phyloP scores from a whole-genome alignment of 2,329 filamentous ascomycete species.

The Pleoardoris graminearum region DNA sequence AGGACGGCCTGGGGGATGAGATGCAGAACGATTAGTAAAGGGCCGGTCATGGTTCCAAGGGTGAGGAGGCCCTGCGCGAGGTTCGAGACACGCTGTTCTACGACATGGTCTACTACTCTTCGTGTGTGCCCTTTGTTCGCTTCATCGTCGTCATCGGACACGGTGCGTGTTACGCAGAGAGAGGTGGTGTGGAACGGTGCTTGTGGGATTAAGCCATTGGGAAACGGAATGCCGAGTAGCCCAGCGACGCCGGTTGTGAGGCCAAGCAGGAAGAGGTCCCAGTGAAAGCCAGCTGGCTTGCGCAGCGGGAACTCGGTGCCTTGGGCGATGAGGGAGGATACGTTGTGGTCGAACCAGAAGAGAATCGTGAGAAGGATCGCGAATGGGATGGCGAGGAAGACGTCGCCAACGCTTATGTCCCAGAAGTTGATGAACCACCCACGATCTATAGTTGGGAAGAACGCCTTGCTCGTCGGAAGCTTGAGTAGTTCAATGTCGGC shows the following conservation, averaged over 20 bases:
- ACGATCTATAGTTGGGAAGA: slow-evolving; percentile 74
- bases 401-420: slow-evolving; percentile 70
- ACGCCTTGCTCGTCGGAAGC: slow-evolving; percentile 75
- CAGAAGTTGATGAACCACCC: slow-evolving; percentile 82
- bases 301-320: slow-evolving; percentile 59
- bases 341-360: slow-evolving; percentile 88
- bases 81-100: slow-evolving; percentile 61
- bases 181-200: slow-evolving; percentile 63
- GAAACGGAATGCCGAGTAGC: slow-evolving; percentile 60
- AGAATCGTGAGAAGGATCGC: slow-evolving; percentile 79
- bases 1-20: slow-evolving; percentile 60
- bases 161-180: slow-evolving; percentile 48
- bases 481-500: slow-evolving; percentile 67
- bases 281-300: slow-evolving; percentile 64
- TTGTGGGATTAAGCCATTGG: slow-evolving; percentile 63
- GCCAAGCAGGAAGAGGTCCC: slow-evolving; percentile 63
- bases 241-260: slow-evolving; percentile 59
- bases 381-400: slow-evolving; percentile 87
- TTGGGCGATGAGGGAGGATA: slow-evolving; percentile 61
- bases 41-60: slow-evolving; percentile 61
- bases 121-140: slow-evolving; percentile 48
- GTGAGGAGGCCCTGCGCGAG: slow-evolving; percentile 59
- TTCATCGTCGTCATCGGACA: slow-evolving; percentile 48
- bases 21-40: slow-evolving; percentile 56
- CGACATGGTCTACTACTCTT: slow-evolving; percentile 53